These are phyloP conservation scores for Beta vulgaris DNA, from an alignment of 148 eudicot species.

Conservation along the genomic window DNA sequence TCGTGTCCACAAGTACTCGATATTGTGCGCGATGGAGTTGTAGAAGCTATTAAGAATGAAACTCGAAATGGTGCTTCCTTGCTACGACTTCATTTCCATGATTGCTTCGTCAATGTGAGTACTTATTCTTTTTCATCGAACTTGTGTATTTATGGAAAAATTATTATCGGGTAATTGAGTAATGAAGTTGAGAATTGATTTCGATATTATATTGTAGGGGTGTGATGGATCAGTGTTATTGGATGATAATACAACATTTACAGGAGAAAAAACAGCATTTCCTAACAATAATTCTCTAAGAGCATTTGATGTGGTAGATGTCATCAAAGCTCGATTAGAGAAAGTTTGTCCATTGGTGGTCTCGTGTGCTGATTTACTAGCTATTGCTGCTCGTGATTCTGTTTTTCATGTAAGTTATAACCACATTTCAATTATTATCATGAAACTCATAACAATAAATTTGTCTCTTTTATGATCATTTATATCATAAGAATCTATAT, in stretches of 20 bases:
- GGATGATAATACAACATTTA: slow-evolving; percentile 39
- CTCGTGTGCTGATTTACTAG: slow-evolving; percentile 58
- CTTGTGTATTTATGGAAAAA: too few species aligned
- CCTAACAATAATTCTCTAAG: slow-evolving; percentile 47
- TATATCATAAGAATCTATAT: background rate
- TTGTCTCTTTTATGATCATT: background rate
- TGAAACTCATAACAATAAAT: background rate
- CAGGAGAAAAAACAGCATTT: slow-evolving; percentile 43
- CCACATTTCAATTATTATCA: too few species aligned
- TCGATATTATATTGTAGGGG: slow-evolving; percentile 29
- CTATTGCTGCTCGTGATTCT: slow-evolving; percentile 52
- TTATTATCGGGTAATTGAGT: background rate
- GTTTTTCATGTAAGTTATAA: slow-evolving; percentile 33
- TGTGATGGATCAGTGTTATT: slow-evolving; percentile 52
- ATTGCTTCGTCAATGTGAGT: slow-evolving; percentile 52
- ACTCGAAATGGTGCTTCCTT: slow-evolving; percentile 55
- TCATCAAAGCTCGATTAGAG: slow-evolving; percentile 40
- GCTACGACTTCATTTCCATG: slow-evolving; percentile 54
- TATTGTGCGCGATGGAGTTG: slow-evolving; percentile 24
- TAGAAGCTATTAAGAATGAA: slow-evolving; percentile 32
- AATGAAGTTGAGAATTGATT: background rate
- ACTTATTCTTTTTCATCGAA: background rate
- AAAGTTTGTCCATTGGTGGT: slow-evolving; percentile 45
- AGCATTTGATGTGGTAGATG: slow-evolving; percentile 51
- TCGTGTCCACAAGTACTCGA: slow-evolving; percentile 5